Evolutionary conservation across 257 asterid genomes (phyloP), one percentile per base, ranked within the genome.

Genomic region (Solanum sitiens): DNA sequence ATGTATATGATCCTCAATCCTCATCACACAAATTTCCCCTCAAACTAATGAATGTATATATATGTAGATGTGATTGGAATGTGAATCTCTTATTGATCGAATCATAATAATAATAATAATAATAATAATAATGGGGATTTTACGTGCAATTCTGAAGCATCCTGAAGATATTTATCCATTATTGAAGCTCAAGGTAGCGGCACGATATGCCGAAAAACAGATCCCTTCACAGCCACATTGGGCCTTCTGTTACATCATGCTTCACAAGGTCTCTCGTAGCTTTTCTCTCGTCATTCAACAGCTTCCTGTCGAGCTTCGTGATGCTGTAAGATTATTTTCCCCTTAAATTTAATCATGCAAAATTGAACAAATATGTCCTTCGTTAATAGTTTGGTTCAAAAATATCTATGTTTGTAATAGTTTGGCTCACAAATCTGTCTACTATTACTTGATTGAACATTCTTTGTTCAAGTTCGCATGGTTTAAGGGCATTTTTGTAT

Each of bases 221-320:
- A 97, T 95, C 89, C 98, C 96, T 83, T 82, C 94, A 87, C 94
- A 95, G 92, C 98, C 98, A 44, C 98, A 96, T 93, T 96, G 98
- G 98, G 95, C 94, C 85, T 96, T 96, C 89, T 95, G 99, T 87
- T 96, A 96, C 91, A 8, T 91, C 37, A 93, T 95, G 98, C 98
- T 96, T 83, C 96, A 90, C 40, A 96, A 95, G 92, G 99, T 96
- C 88, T 96, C 99, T 27, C 93, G 98, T 88, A 95, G 98, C 83
- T 97, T 94, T 88, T 95, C 93, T 86, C 92, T 95, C 87, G 98
- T 97, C 72, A 94, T 97, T 90, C 98, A 95, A 92, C 98, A 97
- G 93, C 98, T 97, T 87, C 98, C 94, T 47, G 89, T 94, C 75
- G 97, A 97, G 91, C 98, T 97, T 70, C 98, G 99, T 30, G 97